Evolutionary conservation across 2,329 filamentous ascomycete species (phyloP).

Genomic region (Ceratocystis cubensis): DNA sequence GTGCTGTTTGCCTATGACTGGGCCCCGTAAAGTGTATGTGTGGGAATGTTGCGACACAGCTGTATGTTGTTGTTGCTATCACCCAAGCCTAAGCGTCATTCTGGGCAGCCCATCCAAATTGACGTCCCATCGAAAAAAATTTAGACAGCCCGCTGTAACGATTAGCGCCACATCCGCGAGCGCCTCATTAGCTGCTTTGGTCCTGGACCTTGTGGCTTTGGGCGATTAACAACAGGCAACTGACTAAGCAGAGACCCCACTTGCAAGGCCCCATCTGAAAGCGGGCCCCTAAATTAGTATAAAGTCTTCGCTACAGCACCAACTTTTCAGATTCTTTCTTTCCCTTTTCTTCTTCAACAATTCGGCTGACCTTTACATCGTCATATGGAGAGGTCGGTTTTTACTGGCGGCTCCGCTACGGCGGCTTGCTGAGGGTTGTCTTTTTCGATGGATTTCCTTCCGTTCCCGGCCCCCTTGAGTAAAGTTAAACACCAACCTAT

Average conservation of each 20-base stretch:
- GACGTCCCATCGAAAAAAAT: conserved; percentile 18
- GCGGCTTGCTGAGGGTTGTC: conserved; percentile 44
- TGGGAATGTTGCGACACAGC: conserved; percentile 5
- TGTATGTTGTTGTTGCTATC: conserved; percentile 4
- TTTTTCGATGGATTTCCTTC: conserved; percentile 39
- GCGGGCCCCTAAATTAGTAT: conserved; percentile 16
- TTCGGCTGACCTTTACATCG: conserved; percentile 38
- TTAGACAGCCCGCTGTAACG: conserved; percentile 7
- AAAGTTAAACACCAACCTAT: conserved; percentile 37
- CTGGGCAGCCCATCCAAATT: not conserved
- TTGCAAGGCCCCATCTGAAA: conserved; percentile 4
- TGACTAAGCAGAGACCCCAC: conserved; percentile 19
- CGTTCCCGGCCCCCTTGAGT: conserved; percentile 43
- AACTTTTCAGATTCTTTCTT: conserved; percentile 22
- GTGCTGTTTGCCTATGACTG: not conserved
- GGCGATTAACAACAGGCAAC: not conserved
- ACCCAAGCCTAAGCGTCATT: conserved; percentile 11
- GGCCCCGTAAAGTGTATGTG: not conserved
- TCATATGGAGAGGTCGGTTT: conserved; percentile 37
- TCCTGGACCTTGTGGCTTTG: not conserved
- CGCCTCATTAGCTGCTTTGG: conserved; percentile 4
- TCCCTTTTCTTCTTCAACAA: conserved; percentile 33
- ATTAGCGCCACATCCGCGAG: conserved; percentile 14
- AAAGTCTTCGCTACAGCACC: conserved; percentile 17
- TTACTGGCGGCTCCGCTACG: conserved; percentile 38